Base-by-base conservation (phyloP, 2,329 filamentous ascomycete genomes). In the Microsporum canis region DNA sequence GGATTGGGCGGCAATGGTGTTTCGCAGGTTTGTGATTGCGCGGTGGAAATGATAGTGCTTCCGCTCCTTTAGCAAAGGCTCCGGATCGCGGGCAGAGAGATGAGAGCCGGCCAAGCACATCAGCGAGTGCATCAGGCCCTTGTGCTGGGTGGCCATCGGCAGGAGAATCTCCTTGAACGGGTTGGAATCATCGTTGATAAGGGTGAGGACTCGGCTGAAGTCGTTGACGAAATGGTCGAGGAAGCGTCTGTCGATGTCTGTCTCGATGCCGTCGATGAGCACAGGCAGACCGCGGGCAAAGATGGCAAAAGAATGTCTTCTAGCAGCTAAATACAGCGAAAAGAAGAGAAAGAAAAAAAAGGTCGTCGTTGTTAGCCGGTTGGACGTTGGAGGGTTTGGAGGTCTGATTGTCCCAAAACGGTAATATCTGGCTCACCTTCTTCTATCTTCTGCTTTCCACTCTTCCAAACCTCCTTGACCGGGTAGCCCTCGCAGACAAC, bases 401-500 rank as follows among this genome's bases (percentile, higher is more conserved):
- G 6, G 36, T 14, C 12, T 39, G n/a, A n/a, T 59, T 27, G 38
- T 33, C 51, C 43, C 12, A 55, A 58, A 60, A 45, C n/a, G 43
- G 60, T 17, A 59, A 49, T 51, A 57, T 33, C 58, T 45, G 8
- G 17, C 41, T 58, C 70, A 81, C 80, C 77, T 72, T 89, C 85
- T 76, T 88, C 85, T 38, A 84, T 81, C 70, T 81, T 87, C 72
- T 92, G 88, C 71, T 84, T 89, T 33, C 90, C 89, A 69, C 89
- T 91, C 72, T 86, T 89, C 91, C 91, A 96, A 59, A 90, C 82
- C 62, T 89, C 87, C 71, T 90, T 90, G 64, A 89, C 87, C 58
- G 89, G 88, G 70, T 95, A 96, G 10, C 91, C 91, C 74, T 95
- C 90, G 71, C 91, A 96, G 10, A 91, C 84, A 10, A 95, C 89